Evolutionary conservation across 139 green algal genomes (phyloP).

Genomic region (Coelastrella sp.): DNA sequence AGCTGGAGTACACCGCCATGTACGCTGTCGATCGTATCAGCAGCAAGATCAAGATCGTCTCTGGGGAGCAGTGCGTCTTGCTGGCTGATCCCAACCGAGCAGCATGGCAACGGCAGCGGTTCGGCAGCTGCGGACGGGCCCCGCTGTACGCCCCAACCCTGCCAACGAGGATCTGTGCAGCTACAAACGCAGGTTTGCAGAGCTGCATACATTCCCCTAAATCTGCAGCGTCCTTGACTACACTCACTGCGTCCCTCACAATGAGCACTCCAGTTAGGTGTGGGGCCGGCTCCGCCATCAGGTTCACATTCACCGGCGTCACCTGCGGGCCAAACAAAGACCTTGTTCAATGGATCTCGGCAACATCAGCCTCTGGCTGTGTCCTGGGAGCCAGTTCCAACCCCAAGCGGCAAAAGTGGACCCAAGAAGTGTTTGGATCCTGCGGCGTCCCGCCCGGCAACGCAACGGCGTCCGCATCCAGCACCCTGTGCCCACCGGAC

Average conservation of each 20-base stretch:
- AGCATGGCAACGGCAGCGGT: not conserved
- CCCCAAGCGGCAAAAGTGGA: not conserved
- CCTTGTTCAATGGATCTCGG: not conserved
- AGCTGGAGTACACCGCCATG: not conserved
- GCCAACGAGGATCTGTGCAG: not conserved
- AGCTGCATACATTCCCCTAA: not conserved
- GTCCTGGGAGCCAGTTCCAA: not conserved
- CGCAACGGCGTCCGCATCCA: not conserved
- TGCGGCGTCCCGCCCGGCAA: not conserved
- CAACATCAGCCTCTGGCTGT: not conserved
- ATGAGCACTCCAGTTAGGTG: not conserved
- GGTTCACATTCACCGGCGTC: not conserved
- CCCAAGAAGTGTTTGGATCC: not conserved
- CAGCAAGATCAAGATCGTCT: not conserved
- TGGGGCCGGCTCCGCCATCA: not conserved
- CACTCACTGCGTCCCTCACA: not conserved
- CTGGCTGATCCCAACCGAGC: not conserved
- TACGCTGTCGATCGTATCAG: not conserved
- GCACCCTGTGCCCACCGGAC: not conserved
- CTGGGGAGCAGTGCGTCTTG: not conserved
- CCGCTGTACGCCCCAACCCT: not conserved
- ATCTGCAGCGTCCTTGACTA: not conserved
- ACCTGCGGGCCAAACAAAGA: not conserved
- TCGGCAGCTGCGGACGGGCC: not conserved
- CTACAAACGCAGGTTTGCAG: not conserved